These are phyloP conservation scores for Aspergillus sclerotialis DNA, from an alignment of 2,329 filamentous ascomycete species.

Conservation along the genomic window DNA sequence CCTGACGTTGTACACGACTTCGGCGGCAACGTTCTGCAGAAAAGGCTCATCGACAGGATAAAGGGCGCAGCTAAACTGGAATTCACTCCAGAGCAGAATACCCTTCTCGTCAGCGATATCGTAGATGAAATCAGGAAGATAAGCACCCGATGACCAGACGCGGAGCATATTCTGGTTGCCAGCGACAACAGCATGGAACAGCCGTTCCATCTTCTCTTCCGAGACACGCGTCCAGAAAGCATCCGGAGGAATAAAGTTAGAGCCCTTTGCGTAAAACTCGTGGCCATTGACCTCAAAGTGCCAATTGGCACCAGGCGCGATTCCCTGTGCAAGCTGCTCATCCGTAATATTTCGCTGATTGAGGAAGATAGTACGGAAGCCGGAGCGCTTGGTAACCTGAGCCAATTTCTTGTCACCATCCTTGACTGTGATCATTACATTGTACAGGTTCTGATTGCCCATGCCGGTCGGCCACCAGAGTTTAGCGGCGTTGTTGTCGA, in stretches of 20 bases:
- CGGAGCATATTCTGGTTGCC: conserved; percentile 60
- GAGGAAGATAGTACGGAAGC: conserved; percentile 57
- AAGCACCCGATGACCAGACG: conserved; percentile 56
- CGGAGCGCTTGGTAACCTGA: conserved; percentile 47
- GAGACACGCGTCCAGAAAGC: conserved; percentile 58
- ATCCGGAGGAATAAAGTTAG: conserved; percentile 58
- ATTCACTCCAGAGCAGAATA: conserved; percentile 57
- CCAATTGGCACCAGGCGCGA: conserved; percentile 54
- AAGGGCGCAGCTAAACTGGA: conserved; percentile 55
- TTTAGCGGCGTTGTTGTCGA: conserved; percentile 41
- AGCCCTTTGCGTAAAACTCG: conserved; percentile 58
- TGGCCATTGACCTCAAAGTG: conserved; percentile 61
- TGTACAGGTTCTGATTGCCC: conserved; percentile 53
- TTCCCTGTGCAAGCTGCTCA: conserved; percentile 46
- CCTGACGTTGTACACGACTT: conserved; percentile 56
- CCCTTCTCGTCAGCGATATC: conserved; percentile 57
- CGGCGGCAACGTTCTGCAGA: conserved; percentile 48
- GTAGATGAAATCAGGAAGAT: conserved; percentile 56
- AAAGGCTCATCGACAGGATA: conserved; percentile 52
- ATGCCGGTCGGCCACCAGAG: conserved; percentile 57
- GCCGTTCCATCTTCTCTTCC: conserved; percentile 40
- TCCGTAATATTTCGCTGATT: conserved; percentile 50
- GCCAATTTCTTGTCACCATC: conserved; percentile 33
- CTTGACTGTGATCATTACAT: conserved; percentile 45
- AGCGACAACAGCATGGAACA: conserved; percentile 50